These are phyloP conservation scores for Chaetothyriales sp. DNA, from an alignment of 2,329 filamentous ascomycete genomes.

Conservation along the genomic window DNA sequence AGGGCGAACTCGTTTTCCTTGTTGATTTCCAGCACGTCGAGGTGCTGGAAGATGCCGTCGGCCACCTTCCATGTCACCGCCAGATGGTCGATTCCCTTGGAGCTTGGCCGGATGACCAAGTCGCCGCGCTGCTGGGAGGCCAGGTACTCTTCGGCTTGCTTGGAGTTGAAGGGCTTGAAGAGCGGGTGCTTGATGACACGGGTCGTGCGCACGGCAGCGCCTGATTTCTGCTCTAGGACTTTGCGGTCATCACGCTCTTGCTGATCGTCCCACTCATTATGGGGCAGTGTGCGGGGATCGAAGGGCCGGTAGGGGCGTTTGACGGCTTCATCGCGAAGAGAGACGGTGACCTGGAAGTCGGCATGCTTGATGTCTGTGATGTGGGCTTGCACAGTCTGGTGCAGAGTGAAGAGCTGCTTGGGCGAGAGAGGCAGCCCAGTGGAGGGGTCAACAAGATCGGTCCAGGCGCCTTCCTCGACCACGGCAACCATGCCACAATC, in stretches of 20 bases:
- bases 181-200: conserved; percentile 96
- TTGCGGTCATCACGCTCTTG: conserved; percentile 66
- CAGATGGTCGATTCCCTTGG: conserved; percentile 86
- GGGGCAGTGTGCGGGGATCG: conserved; percentile 38
- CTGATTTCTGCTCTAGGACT: conserved; percentile 70
- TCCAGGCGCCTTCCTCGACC: conserved; percentile 68
- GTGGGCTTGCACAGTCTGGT: conserved; percentile 80
- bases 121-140: conserved; percentile 75
- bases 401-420: conserved; percentile 56
- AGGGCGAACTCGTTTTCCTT: conserved; percentile 96
- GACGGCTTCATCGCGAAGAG: conserved; percentile 66
- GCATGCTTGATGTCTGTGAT: conserved; percentile 77
- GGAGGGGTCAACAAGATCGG: conserved; percentile 39
- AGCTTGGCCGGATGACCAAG: conserved; percentile 86
- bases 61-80: conserved; percentile 97
- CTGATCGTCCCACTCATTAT: conserved; percentile 72
- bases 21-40: conserved; percentile 90
- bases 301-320: conserved; percentile 55
- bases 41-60: conserved; percentile 90
- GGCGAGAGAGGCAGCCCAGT: conserved; percentile 39
- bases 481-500: conserved; percentile 89
- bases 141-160: conserved; percentile 84
- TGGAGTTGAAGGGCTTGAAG: conserved; percentile 83
- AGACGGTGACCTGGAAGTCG: conserved; percentile 67
- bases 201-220: conserved; percentile 68